Evolutionary conservation across 768 basidiomycete genomes (phyloP).

Genomic region (Crucibulum laeve): DNA sequence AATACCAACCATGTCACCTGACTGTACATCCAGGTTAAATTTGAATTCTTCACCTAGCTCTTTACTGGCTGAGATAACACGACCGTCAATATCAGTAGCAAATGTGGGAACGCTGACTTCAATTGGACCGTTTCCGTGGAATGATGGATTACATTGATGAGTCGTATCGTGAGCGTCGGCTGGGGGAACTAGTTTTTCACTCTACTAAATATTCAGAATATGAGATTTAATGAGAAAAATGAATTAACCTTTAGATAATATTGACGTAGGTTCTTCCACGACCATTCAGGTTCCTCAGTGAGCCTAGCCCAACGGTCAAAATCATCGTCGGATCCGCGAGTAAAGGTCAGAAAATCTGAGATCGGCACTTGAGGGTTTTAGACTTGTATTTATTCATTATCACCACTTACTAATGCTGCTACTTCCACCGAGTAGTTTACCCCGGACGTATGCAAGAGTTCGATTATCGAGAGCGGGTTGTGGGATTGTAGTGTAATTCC

Average conservation of each 20-base stretch:
- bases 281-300: slow-evolving; percentile 16
- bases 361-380: background rate
- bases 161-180: background rate
- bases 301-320: slow-evolving; percentile 15
- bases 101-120: background rate
- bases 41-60: background rate
- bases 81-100: background rate
- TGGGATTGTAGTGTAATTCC: background rate
- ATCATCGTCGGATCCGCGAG: slow-evolving; percentile 15
- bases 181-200: background rate
- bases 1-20: background rate
- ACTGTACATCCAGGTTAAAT: background rate
- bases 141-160: background rate
- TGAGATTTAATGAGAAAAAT: background rate
- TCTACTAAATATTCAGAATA: background rate
- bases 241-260: background rate
- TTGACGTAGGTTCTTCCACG: slow-evolving; percentile 12
- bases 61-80: background rate
- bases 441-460: background rate
- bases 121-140: background rate
- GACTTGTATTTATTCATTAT: background rate
- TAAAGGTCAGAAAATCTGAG: slow-evolving; percentile 8
- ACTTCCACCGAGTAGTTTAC: background rate
- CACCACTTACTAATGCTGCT: background rate
- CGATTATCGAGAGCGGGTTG: background rate